Evolutionary conservation across 768 basidiomycete species (phyloP), one percentile per base, ranked within the genome.

Genomic region (Symmetrospora coprosmae): DNA sequence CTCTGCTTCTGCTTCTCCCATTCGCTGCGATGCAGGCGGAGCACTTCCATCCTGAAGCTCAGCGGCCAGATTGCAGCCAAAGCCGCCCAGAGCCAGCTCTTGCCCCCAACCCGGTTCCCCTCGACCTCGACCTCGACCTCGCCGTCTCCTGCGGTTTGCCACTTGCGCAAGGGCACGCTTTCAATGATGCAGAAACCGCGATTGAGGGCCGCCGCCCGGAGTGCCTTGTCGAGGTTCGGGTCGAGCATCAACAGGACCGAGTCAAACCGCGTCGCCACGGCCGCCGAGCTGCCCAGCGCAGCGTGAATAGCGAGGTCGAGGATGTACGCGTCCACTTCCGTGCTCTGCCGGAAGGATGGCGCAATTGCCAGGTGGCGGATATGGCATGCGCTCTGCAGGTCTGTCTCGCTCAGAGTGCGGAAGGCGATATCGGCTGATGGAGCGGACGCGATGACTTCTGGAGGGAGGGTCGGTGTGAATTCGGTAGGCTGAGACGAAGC

Each of bases 171-270:
- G 16, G 43, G 43, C 9, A 46, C 13, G 25, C 11, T 53, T 16
- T 31, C 33, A n/a, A 53, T 25, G 35, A 53, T 53, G 11, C 39
- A 21, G 37, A 53, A 53, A 25, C 51, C 51, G 13, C n/a, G 25
- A 39, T 34, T 23, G 11, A 53, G 27, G 4, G 51, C 51, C 16
- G 21, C 35, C 25, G 35, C 33, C 33, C 51, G 7, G 13, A 53
- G 33, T 11, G 51, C 37, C 51, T 53, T 53, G 14, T 53, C 37
- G 21, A 34, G 19, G 13, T 40, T 37, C n/a, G 51, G 51, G 21
- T 53, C 34, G 21, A 53, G 37, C 2, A 23, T 4, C 2, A 53
- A 25, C 3, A 53, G 21, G 2, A 53, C 23, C 19, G 37, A 38
- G 17, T 53, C 39, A 25, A 53, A 25, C 21, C 21, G 6, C 9